phyloP scores from a whole-genome alignment of 306 rosid genomes.

The Corylus americana region DNA sequence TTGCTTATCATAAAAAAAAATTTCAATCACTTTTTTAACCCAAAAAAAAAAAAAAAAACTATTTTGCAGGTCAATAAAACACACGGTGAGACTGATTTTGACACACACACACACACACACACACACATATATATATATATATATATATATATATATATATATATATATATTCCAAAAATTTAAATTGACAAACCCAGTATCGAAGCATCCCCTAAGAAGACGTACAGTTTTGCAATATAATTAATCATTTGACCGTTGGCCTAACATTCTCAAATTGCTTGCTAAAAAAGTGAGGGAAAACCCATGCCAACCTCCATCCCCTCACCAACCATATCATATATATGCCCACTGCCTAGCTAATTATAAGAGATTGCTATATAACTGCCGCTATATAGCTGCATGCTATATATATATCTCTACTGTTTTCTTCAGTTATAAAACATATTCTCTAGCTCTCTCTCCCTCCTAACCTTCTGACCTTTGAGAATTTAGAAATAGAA shows the following conservation, averaged over 20 bases:
- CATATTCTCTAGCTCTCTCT: slow-evolving; percentile 11
- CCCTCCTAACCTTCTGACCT: slow-evolving; percentile 16
- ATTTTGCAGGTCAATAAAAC: no score
- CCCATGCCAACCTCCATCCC: slow-evolving; percentile 19
- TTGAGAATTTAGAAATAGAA: background rate
- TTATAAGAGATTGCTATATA: slow-evolving; percentile 21
- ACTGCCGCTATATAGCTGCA: slow-evolving; percentile 15
- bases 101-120: no score
- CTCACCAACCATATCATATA: slow-evolving; percentile 50
- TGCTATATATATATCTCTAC: slow-evolving; percentile 20
- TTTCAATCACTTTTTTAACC: no score
- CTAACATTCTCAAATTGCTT: slow-evolving; percentile 61
- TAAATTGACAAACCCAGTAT: background rate
- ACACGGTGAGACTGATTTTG: no score
- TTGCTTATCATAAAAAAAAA: no score
- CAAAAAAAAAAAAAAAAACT: no score
- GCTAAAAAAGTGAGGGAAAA: slow-evolving; percentile 45
- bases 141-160: no score
- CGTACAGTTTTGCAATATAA: slow-evolving; percentile 8
- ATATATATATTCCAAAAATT: no score
- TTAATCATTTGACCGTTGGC: slow-evolving; percentile 66
- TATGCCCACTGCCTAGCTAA: background rate
- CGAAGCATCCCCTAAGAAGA: background rate
- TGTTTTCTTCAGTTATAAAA: slow-evolving; percentile 49
- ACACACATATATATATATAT: no score